Percentiles rank a stretch among this genome's conserved stretches.
Evolutionary conservation across 257 asterid genomes (phyloP).

Genomic region (Solanum piurae): DNA sequence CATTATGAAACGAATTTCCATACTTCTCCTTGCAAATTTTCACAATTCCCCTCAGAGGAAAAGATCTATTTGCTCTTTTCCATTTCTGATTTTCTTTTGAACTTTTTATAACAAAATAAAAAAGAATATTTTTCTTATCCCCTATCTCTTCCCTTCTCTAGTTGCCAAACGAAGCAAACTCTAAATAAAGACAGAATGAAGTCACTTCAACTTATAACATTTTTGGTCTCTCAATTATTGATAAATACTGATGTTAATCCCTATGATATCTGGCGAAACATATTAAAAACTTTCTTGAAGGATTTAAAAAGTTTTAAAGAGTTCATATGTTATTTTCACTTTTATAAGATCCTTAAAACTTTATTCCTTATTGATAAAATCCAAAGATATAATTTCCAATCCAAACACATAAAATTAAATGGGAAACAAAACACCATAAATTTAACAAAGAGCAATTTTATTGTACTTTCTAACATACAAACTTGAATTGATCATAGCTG

Average conservation of each 20-base stretch:
- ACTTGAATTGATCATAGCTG: background rate
- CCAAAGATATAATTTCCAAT: background rate
- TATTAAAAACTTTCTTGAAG: background rate
- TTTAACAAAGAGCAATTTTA: background rate
- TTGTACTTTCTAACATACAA: background rate
- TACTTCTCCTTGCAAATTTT: background rate
- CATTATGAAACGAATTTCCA: background rate
- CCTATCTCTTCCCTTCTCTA: background rate
- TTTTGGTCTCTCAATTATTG: background rate
- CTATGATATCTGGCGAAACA: background rate
- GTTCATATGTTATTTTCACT: background rate
- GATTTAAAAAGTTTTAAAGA: background rate
- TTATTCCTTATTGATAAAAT: background rate
- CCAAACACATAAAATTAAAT: background rate
- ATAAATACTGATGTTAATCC: background rate
- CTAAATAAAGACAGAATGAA: background rate
- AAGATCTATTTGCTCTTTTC: background rate
- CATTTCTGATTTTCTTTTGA: background rate
- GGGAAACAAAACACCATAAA: background rate
- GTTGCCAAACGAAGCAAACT: background rate
- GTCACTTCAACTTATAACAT: background rate
- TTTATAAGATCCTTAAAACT: background rate
- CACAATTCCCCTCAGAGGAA: background rate
- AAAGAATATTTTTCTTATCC: background rate
- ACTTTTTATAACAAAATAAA: background rate